Evolutionary conservation across 1,284 basidiomycete genomes (phyloP), one percentile per base, ranked within the genome.

Genomic region (Ceraceosorus guamensis): DNA sequence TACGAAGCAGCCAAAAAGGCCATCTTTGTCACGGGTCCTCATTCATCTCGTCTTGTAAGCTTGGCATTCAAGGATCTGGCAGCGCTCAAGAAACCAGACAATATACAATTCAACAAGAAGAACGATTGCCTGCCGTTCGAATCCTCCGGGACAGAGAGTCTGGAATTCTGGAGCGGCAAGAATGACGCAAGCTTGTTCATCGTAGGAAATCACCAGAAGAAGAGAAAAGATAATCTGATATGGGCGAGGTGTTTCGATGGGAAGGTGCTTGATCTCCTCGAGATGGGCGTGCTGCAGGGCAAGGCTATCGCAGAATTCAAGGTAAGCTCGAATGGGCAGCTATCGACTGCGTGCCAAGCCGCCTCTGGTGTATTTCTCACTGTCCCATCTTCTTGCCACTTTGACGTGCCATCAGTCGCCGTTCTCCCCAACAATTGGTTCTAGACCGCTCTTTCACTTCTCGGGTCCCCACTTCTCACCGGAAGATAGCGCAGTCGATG

Each of bases 171-270:
- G 88, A 81, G 85, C 1, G 73, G 80, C 39, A 99, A 98, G 80
- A 98, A 98, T 79, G 95, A 98, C 69, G 91, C 92, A 1, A 86
- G 85, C 4, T 80, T 98, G 70, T 95, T 97, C 73, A 79, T 95
- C 11, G 81, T 97, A 45, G 93, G 90, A 1, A 87, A 92, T 71
- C 89, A 87, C 71, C 89, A 86, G 50, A 99, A 99, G 80, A 99
- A 98, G 78, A 81, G 92, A 53, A 92, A 92, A 13, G 83, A 97
- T 72, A 87, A 89, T 53, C 77, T 99, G 56, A 85, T 87, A 2
- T 86, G 95, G 70, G 87, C 87, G 11, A 80, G 95, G 54, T 91
- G 87, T 82, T 98, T 87, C 68, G 88, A 96, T 70, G 83, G 85
- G 33, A 81, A 84, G 68, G 84, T 97, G 24, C 80, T 98, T 70